Conservation (phyloP, 169 alveolate species). For the Cryptosporidium meleagridis region DNA sequence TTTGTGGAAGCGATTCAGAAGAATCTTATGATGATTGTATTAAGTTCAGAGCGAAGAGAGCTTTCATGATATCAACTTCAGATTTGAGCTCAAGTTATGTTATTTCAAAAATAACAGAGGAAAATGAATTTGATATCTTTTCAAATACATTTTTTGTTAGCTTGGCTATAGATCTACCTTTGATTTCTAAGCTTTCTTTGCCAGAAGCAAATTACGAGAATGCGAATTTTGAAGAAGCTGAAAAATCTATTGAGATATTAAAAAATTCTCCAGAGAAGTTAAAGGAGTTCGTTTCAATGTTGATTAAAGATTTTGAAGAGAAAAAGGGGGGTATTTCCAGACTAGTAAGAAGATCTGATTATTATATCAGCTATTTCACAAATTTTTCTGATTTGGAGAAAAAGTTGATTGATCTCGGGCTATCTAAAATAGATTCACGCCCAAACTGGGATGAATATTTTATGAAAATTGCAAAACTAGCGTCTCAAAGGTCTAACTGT, state of each 20-base stretch:
- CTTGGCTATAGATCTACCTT: slow-evolving; percentile 20
- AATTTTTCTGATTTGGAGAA: slow-evolving; percentile 23
- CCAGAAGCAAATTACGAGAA: not conserved
- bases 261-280: not conserved
- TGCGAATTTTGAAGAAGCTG: too few relatives aligned
- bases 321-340: not conserved
- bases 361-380: not conserved
- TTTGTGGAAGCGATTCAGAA: not conserved
- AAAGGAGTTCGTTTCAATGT: not conserved
- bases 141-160: slow-evolving; percentile 38
- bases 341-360: slow-evolving; percentile 16
- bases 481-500: slow-evolving; percentile 87
- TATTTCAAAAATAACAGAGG: slow-evolving; percentile 14
- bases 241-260: not conserved
- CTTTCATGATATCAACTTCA: slow-evolving; percentile 4
- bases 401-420: not conserved
- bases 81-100: slow-evolving; percentile 42
- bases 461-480: slow-evolving; percentile 85
- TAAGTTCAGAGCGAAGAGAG: slow-evolving; percentile 10
- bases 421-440: slow-evolving; percentile 31
- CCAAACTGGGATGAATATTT: slow-evolving; percentile 87
- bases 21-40: not conserved
- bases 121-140: slow-evolving; percentile 23
- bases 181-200: not conserved
- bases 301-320: slow-evolving; percentile 3